Evolutionary conservation across 805 yeast genomes (phyloP).

Genomic region (Henningerozyma blattae): DNA sequence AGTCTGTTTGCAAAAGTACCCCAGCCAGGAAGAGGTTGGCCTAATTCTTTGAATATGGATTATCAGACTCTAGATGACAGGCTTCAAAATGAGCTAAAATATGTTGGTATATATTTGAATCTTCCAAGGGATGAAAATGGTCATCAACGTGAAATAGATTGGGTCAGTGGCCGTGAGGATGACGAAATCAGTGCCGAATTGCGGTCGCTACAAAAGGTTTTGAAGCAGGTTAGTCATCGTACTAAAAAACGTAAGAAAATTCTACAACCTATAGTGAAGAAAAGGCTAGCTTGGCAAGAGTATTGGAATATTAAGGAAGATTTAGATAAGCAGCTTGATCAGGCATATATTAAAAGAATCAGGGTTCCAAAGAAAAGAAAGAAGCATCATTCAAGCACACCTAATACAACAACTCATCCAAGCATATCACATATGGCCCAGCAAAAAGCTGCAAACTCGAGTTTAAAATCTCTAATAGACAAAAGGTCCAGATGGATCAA

Average conservation of each 20-base stretch:
- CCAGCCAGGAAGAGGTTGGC: conserved; percentile 35
- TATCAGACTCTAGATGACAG: conserved; percentile 80
- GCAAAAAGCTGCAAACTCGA: conserved; percentile 65
- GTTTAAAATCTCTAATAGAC: conserved; percentile 68
- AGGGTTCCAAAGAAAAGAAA: conserved; percentile 49
- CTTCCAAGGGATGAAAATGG: conserved; percentile 24
- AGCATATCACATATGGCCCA: conserved; percentile 33
- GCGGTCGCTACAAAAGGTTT: conserved; percentile 55
- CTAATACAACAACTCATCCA: conserved; percentile 11
- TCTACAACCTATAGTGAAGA: conserved; percentile 64
- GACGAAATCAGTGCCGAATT: conserved; percentile 87
- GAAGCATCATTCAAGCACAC: conserved; percentile 16
- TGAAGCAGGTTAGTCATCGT: conserved; percentile 45
- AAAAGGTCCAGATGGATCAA: conserved; percentile 82
- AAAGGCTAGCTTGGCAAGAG: conserved; percentile 91
- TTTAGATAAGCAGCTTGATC: conserved; percentile 93
- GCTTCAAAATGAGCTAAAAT: conserved; percentile 73
- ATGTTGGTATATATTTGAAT: conserved; percentile 80
- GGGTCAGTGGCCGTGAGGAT: conserved; percentile 78
- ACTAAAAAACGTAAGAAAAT: conserved; percentile 59
- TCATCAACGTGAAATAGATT: conserved; percentile 29
- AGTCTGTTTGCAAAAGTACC: conserved; percentile 10
- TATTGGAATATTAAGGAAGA: conserved; percentile 83
- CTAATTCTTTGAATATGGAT: conserved; percentile 39
- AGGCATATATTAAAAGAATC: conserved; percentile 73